A percentile compares a stretch with the other conserved stretches of the same genome.
Evolutionary conservation across 2,329 filamentous ascomycete genomes (phyloP).

Genomic region (Fusarium napiforme): DNA sequence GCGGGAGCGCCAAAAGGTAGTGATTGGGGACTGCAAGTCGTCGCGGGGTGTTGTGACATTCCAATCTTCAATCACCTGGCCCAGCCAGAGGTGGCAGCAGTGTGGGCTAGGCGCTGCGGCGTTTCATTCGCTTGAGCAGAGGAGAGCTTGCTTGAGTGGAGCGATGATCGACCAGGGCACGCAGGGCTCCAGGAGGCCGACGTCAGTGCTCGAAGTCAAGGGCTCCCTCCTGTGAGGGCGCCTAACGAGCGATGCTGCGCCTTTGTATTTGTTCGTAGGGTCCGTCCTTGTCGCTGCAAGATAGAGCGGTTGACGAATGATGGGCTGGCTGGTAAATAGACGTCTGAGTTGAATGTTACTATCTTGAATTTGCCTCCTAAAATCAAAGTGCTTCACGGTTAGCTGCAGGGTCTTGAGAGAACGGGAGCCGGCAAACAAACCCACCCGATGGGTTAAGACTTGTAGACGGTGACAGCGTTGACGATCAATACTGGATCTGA

Average conservation of each 20-base stretch:
- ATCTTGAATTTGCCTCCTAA: conserved; percentile 22
- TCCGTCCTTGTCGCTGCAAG: conserved; percentile 25
- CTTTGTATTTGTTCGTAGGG: conserved; percentile 13
- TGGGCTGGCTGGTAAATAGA: conserved; percentile 5
- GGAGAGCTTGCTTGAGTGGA: conserved; percentile 42
- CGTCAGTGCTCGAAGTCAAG: conserved; percentile 41
- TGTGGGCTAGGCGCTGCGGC: conserved; percentile 48
- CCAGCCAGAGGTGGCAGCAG: conserved; percentile 43
- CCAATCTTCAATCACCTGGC: conserved; percentile 46
- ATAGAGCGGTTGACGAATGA: conserved; percentile 33
- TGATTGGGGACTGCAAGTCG: conserved; percentile 37
- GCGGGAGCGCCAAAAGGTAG: conserved; percentile 41
- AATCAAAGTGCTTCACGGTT: conserved; percentile 25
- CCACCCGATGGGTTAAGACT: conserved; percentile 14
- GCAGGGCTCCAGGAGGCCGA: conserved; percentile 40
- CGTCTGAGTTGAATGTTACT: conserved; percentile 4
- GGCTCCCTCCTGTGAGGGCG: conserved; percentile 21
- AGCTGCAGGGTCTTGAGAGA: conserved; percentile 39
- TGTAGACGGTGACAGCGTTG: conserved; percentile 32
- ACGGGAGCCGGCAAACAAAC: conserved; percentile 37
- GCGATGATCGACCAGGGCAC: conserved; percentile 48
- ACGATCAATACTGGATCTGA: conserved; percentile 32
- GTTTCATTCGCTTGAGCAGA: conserved; percentile 49
- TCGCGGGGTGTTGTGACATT: conserved; percentile 47
- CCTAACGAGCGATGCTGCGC: conserved; percentile 26